Evolutionary conservation across 176 grass and related monocot genomes (phyloP).

Genomic region (Zea luxurians): DNA sequence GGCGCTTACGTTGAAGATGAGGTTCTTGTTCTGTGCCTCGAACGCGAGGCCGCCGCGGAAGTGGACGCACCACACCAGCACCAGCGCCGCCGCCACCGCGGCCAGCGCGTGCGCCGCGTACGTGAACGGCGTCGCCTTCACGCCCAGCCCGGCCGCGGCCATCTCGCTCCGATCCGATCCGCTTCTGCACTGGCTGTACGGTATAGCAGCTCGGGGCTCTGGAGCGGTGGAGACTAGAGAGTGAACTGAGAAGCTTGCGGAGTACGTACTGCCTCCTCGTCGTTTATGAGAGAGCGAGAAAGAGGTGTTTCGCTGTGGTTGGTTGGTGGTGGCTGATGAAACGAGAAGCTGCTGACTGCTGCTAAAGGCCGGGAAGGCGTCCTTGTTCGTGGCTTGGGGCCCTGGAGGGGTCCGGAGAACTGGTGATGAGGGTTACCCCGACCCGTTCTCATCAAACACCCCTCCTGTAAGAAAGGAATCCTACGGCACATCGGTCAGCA

Average conservation of each 20-base stretch:
- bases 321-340: conserved; percentile 19
- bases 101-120: conserved; percentile 72
- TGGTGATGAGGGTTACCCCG: conserved; percentile 20
- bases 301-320: background rate
- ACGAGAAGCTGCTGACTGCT: background rate
- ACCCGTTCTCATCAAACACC: background rate
- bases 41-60: conserved; percentile 90
- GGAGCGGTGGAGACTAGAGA: background rate
- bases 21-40: conserved; percentile 74
- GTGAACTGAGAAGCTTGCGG: conserved; percentile 11
- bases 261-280: background rate
- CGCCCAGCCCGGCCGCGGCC: conserved; percentile 28
- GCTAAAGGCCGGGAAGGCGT: conserved; percentile 32
- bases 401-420: background rate
- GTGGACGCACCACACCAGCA: conserved; percentile 82
- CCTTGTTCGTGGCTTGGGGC: background rate
- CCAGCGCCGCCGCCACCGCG: conserved; percentile 56
- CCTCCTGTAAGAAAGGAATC: background rate
- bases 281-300: background rate
- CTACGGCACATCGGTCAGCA: background rate
- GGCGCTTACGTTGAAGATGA: conserved; percentile 83
- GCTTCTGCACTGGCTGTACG: too few relatives aligned
- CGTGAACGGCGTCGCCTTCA: conserved; percentile 67
- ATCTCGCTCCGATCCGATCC: background rate
- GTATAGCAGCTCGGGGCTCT: background rate